Evolutionary conservation across 306 rosid species (phyloP).

Genomic region (Carpinus viminea): DNA sequence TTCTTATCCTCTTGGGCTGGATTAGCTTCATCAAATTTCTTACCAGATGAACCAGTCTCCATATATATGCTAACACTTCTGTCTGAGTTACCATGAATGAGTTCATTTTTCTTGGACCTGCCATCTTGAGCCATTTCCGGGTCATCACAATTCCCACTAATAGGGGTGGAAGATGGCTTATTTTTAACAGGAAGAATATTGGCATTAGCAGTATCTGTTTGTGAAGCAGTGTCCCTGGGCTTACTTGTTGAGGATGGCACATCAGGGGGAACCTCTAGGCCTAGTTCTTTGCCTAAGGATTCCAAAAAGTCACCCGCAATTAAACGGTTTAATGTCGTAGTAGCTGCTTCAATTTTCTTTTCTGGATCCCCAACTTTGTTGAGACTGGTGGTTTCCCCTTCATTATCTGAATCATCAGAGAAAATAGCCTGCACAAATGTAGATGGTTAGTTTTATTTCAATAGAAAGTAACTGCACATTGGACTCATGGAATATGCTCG

Average conservation of each 20-base stretch:
- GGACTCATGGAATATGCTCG: constrained; percentile 3
- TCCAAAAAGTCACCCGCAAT: constrained; percentile 96
- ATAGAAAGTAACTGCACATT: constrained; percentile 4
- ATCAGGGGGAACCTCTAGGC: constrained; percentile 92
- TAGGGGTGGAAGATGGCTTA: constrained; percentile 14
- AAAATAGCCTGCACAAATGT: constrained; percentile 73
- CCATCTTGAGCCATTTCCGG: constrained; percentile 34
- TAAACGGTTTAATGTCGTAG: constrained; percentile 77
- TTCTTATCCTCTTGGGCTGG: constrained; percentile 37
- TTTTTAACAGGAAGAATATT: constrained; percentile 28
- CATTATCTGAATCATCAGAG: constrained; percentile 90
- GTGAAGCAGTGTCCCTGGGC: constrained; percentile 33
- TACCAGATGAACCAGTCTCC: constrained; percentile 32
- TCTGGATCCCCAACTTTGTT: constrained; percentile 61
- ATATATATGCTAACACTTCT: constrained; percentile 33
- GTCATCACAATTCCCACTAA: constrained; percentile 23
- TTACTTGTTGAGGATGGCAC: constrained; percentile 51
- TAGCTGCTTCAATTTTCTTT: constrained; percentile 86
- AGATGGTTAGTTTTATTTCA: constrained; percentile 19
- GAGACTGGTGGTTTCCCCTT: constrained; percentile 50
- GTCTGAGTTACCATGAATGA: constrained; percentile 38
- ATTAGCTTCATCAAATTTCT: constrained; percentile 32
- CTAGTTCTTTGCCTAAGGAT: constrained; percentile 94
- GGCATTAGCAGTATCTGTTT: constrained; percentile 41
- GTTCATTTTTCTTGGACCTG: constrained; percentile 34